Conservation (phyloP, 768 basidiomycete genomes). For the Cyclocybe cylindracea region DNA sequence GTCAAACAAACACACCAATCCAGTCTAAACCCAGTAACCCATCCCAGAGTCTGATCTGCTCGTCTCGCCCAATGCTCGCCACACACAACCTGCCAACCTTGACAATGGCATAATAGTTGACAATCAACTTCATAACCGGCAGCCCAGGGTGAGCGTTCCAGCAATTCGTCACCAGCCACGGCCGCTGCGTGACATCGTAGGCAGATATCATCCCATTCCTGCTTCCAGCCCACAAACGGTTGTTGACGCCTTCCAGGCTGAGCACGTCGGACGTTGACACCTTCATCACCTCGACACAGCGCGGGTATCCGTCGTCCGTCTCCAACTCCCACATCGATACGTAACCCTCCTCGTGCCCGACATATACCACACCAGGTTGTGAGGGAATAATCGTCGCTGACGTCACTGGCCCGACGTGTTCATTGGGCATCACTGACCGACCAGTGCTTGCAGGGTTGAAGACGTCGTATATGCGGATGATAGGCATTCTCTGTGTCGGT, state of each 20-base stretch:
- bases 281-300: constrained; percentile 76
- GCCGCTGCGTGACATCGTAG: constrained; percentile 71
- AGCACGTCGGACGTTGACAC: constrained; percentile 82
- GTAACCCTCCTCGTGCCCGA: constrained; percentile 92
- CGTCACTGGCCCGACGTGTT: constrained; percentile 81
- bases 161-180: constrained; percentile 85
- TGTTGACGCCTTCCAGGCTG: constrained; percentile 80
- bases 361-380: constrained; percentile 65
- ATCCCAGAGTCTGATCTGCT: constrained; percentile 82
- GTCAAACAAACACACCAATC: constrained; percentile 63
- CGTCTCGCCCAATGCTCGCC: constrained; percentile 75
- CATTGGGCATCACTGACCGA: constrained; percentile 58
- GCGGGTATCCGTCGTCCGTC: constrained; percentile 55
- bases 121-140: constrained; percentile 63
- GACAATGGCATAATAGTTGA: constrained; percentile 78
- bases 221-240: constrained; percentile 85
- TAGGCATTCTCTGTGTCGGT: constrained; percentile 52
- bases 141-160: constrained; percentile 81
- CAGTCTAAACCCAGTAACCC: constrained; percentile 83
- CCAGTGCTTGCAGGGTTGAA: constrained; percentile 58
- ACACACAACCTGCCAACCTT: constrained; percentile 69
- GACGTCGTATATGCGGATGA: constrained; percentile 81
- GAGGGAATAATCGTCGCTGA: constrained; percentile 76
- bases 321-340: constrained; percentile 78
- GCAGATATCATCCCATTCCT: constrained; percentile 80